Percentiles rank a stretch among this genome's conserved stretches.
Conservation (phyloP, 495 filamentous ascomycete species). For the Monascus purpureus region DNA sequence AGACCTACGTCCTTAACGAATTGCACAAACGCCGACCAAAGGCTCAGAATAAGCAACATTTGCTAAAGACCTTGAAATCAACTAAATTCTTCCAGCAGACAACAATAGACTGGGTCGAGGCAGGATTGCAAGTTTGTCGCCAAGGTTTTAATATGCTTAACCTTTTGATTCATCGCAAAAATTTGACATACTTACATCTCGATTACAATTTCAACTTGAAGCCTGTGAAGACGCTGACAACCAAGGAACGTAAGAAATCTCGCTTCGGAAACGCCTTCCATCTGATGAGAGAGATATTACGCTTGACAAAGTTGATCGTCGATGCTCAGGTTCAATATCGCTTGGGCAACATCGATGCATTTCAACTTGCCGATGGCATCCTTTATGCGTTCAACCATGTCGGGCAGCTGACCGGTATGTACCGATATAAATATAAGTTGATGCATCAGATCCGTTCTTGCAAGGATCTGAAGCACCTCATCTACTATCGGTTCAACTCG, state of each 20-base stretch:
- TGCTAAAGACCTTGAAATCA: slow-evolving; percentile 76
- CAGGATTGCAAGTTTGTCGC: slow-evolving; percentile 92
- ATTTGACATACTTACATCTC: slow-evolving; percentile 93
- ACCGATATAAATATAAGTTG: slow-evolving; percentile 99
- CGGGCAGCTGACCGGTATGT: slow-evolving; percentile 98
- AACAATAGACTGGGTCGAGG: slow-evolving; percentile 98
- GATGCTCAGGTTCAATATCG: slow-evolving; percentile 98
- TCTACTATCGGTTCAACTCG: slow-evolving; percentile 98
- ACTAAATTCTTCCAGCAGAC: slow-evolving; percentile 99
- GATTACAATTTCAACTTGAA: slow-evolving; percentile 99
- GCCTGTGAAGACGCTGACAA: slow-evolving; percentile 96
- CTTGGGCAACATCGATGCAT: slow-evolving; percentile 95
- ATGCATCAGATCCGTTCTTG: slow-evolving; percentile 99
- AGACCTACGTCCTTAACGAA: slow-evolving; percentile 93
- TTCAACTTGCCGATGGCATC: slow-evolving; percentile 97
- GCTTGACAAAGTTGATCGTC: slow-evolving; percentile 93
- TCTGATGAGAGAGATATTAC: slow-evolving; percentile 97
- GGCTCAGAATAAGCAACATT: slow-evolving; percentile 85
- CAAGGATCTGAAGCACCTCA: slow-evolving; percentile 98
- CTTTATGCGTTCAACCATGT: slow-evolving; percentile 99
- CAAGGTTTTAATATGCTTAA: slow-evolving; percentile 99
- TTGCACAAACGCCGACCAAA: slow-evolving; percentile 90
- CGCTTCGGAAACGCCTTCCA: slow-evolving; percentile 99
- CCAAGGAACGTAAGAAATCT: slow-evolving; percentile 99
- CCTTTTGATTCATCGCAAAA: slow-evolving; percentile 94